Conservation (phyloP, 2,329 filamentous ascomycete genomes). For the Aaosphaeria arxii region DNA sequence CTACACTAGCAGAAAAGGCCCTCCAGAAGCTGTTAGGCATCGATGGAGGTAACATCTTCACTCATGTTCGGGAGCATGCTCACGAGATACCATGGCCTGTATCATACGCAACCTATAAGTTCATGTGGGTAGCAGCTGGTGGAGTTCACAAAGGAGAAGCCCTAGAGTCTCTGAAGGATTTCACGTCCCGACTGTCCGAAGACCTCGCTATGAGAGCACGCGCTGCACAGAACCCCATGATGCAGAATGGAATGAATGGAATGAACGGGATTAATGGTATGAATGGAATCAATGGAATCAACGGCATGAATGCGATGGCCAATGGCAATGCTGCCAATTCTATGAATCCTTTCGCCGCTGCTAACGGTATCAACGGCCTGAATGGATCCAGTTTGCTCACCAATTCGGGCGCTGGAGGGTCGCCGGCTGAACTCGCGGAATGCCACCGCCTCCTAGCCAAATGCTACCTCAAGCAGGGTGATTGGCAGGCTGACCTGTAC, state of each 20-base stretch:
- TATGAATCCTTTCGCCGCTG: constrained; percentile 36
- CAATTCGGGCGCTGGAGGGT: constrained; percentile 20
- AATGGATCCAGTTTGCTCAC: constrained; percentile 32
- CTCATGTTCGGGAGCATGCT: constrained; percentile 31
- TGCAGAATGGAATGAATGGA: constrained; percentile 47
- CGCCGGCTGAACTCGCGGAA: constrained; percentile 47
- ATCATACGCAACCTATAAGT: constrained; percentile 95
- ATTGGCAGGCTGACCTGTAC: constrained; percentile 87
- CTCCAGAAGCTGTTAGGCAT: constrained; percentile 76
- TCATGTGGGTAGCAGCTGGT: constrained; percentile 75
- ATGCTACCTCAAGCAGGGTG: constrained; percentile 92
- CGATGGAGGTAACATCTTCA: constrained; percentile 30
- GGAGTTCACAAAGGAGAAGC: constrained; percentile 31
- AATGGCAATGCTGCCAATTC: constrained; percentile 43
- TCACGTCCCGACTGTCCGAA: constrained; percentile 58
- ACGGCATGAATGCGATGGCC: constrained; percentile 38
- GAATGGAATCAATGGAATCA: constrained; percentile 41
- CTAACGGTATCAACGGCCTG: constrained; percentile 48
- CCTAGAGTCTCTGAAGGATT: constrained; percentile 60
- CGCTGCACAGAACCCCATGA: constrained; percentile 33
- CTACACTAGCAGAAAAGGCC: constrained; percentile 93
- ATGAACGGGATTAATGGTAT: constrained; percentile 41
- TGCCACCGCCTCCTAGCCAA: constrained; percentile 77
- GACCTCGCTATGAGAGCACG: constrained; percentile 49
- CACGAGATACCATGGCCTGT: constrained; percentile 68